Evolutionary conservation across 768 basidiomycete species (phyloP).

Genomic region (Sarcodon aspratus): DNA sequence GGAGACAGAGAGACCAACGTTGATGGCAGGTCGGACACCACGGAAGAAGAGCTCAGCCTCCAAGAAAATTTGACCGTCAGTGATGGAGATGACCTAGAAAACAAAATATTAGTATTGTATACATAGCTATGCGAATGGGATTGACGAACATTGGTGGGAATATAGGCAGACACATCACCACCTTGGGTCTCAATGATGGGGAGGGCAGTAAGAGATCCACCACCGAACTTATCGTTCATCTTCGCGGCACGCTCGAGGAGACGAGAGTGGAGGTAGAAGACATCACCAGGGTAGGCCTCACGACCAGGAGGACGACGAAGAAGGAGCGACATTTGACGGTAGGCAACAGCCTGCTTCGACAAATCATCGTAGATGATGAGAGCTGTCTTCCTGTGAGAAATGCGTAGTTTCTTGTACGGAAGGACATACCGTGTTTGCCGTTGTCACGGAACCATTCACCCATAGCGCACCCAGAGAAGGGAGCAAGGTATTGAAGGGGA

Average conservation of each 20-base stretch:
- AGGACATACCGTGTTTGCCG: slow-evolving; percentile 86
- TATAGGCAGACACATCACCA: slow-evolving; percentile 99
- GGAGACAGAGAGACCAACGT: slow-evolving; percentile 99
- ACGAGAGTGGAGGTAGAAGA: slow-evolving; percentile 99
- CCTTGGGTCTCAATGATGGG: slow-evolving; percentile 99
- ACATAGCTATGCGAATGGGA: neutral
- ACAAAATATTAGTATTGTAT: slow-evolving; percentile 3
- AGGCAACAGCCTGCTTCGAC: slow-evolving; percentile 99
- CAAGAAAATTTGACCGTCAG: slow-evolving; percentile 99
- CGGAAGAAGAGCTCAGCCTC: slow-evolving; percentile 99
- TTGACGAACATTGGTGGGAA: slow-evolving; percentile 73
- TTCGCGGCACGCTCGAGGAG: slow-evolving; percentile 99
- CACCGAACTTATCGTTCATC: slow-evolving; percentile 99
- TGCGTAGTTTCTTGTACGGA: neutral
- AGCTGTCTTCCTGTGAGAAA: slow-evolving; percentile 28
- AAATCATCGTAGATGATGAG: slow-evolving; percentile 99
- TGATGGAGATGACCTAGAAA: slow-evolving; percentile 93
- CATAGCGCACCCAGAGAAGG: slow-evolving; percentile 99
- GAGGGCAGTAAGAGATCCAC: slow-evolving; percentile 95
- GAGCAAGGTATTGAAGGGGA: slow-evolving; percentile 97
- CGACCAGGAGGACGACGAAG: slow-evolving; percentile 99
- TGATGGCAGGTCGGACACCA: slow-evolving; percentile 98
- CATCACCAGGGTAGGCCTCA: slow-evolving; percentile 99
- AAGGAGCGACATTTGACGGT: slow-evolving; percentile 99
- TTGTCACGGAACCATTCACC: slow-evolving; percentile 99